Evolutionary conservation across 257 asterid genomes (phyloP), one percentile per base, ranked within the genome.

Genomic region (Solanum sitiens): DNA sequence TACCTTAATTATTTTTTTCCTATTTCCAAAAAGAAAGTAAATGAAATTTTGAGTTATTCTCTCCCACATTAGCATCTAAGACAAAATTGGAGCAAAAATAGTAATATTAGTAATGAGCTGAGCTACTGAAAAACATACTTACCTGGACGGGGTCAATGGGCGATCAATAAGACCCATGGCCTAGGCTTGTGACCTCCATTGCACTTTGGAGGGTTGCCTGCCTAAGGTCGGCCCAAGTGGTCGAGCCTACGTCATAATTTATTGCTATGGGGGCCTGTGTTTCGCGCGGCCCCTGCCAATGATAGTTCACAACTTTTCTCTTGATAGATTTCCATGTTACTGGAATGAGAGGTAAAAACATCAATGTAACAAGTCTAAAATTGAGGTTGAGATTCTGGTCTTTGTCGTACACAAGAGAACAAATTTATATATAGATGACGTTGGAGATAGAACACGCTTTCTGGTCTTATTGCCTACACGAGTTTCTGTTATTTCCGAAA

Each of bases 141-240:
- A 89, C 90, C 90, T 88, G 91, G 92, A 89, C 86, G 80, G 89
- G 88, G 79, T 89, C 87, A 12, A 85, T 89, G 91, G 91, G 88
- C 1, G 86, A 88, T 87, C 92, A 73, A 10, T 0, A 85, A 87
- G 89, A 89, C 40, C 87, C 56, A 91, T 72, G 91, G 80, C 90
- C 84, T 91, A 74, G 87, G 87, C 1, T 44, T 74, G 87, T 76
- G 87, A 85, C 89, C 63, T 88, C 74, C 86, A 91, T 88, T 89
- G 93, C 90, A 89, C 92, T 65, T 73, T 0, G 89, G 86, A 89
- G 61, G 90, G 90, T 88, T 75, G 87, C 89, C 21, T 11, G 18
- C 56, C 71, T 86, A 87, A 88, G 89, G 88, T 86, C 87, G 82
- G 27, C 89, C 84, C 75, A 86, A 39, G 87, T 14, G 88, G 89